phyloP scores from a whole-genome alignment of 441 rosid species.

The Sinapis alba region DNA sequence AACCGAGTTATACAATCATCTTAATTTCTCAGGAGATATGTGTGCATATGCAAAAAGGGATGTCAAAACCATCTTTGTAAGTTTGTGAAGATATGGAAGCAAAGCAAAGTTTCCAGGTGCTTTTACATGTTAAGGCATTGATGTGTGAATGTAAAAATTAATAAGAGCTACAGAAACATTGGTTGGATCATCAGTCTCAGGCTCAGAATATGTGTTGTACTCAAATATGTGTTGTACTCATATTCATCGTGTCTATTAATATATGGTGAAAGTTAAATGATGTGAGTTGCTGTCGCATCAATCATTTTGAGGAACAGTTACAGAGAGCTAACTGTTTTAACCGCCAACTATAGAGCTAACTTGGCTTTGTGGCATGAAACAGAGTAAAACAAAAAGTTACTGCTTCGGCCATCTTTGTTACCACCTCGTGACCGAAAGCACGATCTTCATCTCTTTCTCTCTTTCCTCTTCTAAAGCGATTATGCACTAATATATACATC shows the following conservation, averaged over 20 bases:
- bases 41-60: constrained; percentile 11
- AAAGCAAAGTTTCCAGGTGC: constrained; percentile 1
- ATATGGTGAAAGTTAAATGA: neutral
- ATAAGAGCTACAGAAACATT: constrained; percentile 30
- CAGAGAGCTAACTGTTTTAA: neutral
- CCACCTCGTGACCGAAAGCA: no score
- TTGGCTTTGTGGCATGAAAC: neutral
- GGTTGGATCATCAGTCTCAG: constrained; percentile 19
- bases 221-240: neutral
- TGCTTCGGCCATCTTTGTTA: no score
- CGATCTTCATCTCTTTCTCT: no score
- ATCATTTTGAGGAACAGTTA: constrained; percentile 1
- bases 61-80: constrained; percentile 4
- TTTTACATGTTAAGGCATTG: constrained; percentile 8
- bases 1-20: neutral
- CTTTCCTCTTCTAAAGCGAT: neutral
- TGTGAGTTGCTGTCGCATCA: constrained; percentile 20
- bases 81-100: constrained; percentile 26
- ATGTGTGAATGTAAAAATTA: constrained; percentile 27
- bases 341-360: neutral
- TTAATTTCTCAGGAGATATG: constrained; percentile 16
- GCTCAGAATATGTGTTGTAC: constrained; percentile 19
- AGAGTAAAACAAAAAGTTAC: neutral
- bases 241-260: neutral
- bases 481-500: no score